Conservation (phyloP, 306 rosid species). For the Psophocarpus tetragonolobus region DNA sequence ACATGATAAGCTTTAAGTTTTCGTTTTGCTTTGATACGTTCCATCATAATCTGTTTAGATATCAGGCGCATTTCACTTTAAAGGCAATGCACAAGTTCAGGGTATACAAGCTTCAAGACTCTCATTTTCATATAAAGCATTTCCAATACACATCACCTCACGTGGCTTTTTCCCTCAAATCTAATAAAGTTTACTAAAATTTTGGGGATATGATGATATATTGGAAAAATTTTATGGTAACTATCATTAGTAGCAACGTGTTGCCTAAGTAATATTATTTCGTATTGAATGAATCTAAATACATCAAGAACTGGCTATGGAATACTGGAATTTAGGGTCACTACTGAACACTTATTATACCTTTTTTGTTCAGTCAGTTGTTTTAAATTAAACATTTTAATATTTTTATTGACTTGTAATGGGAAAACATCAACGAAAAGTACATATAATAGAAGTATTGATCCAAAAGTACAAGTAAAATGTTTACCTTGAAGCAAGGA, state of each 20-base stretch:
- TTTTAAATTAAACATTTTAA: not conserved
- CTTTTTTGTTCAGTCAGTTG: not conserved
- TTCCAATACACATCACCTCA: not conserved
- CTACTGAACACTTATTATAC: not conserved
- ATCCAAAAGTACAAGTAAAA: constrained; percentile 16
- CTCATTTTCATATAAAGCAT: constrained; percentile 2
- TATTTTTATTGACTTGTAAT: not conserved
- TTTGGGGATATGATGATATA: not conserved
- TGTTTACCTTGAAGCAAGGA: constrained; percentile 3
- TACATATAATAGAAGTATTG: not conserved
- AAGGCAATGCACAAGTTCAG: constrained; percentile 23
- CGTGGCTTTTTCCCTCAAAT: constrained; percentile 12
- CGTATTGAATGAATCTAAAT: not conserved
- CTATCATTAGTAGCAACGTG: not conserved
- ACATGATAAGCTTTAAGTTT: not conserved
- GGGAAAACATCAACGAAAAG: not conserved
- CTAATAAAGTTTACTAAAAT: not conserved
- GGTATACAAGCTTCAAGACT: constrained; percentile 1
- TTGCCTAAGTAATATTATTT: not conserved
- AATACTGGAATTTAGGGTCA: not conserved
- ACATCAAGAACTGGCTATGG: not conserved
- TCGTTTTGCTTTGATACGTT: constrained; percentile 3
- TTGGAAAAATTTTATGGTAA: not conserved
- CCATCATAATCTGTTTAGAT: constrained; percentile 14
- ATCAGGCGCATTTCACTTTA: constrained; percentile 12